Evolutionary conservation across 2,329 filamentous ascomycete species (phyloP).

Genomic region (Cryoendolithus antarcticus): DNA sequence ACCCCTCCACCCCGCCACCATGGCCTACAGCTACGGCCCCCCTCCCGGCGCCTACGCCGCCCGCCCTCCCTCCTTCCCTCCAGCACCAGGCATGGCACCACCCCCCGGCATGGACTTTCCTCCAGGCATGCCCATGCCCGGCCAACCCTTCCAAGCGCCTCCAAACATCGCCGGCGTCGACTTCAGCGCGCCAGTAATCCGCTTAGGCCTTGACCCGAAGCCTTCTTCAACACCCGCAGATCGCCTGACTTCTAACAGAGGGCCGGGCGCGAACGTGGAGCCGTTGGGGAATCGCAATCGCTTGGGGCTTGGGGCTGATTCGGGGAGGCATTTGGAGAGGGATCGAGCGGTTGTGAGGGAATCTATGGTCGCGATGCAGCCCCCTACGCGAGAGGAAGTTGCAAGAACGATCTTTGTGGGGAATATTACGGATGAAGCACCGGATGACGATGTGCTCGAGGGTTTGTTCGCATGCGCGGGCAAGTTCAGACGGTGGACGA

Average conservation of each 20-base stretch:
- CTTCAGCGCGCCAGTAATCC: slow-evolving; percentile 92
- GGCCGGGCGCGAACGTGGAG: slow-evolving; percentile 26
- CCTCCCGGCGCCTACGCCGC: slow-evolving; percentile 52
- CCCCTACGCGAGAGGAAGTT: slow-evolving; percentile 81
- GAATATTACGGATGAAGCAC: slow-evolving; percentile 66
- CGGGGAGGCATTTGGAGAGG: slow-evolving; percentile 49
- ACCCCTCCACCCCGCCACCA: slow-evolving; percentile 3
- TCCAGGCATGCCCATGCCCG: slow-evolving; percentile 67
- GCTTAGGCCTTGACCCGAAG: slow-evolving; percentile 61
- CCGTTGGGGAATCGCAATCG: slow-evolving; percentile 35
- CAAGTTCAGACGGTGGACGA: slow-evolving; percentile 68
- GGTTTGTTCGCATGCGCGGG: slow-evolving; percentile 66
- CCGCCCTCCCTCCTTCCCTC: slow-evolving; percentile 57
- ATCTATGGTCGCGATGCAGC: slow-evolving; percentile 42
- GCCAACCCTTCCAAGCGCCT: slow-evolving; percentile 69
- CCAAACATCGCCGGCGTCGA: slow-evolving; percentile 87
- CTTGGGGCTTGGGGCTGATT: slow-evolving; percentile 40
- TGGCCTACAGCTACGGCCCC: slow-evolving; percentile 24
- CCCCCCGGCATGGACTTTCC: slow-evolving; percentile 70
- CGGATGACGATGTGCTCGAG: slow-evolving; percentile 68
- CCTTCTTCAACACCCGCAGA: slow-evolving; percentile 14
- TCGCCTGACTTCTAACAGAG: slow-evolving; percentile 3
- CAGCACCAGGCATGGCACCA: slow-evolving; percentile 56
- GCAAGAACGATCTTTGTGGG: slow-evolving; percentile 82
- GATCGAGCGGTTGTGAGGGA: slow-evolving; percentile 20